phyloP scores from a whole-genome alignment of 1,284 basidiomycete species.

The Gomphus sp. region DNA sequence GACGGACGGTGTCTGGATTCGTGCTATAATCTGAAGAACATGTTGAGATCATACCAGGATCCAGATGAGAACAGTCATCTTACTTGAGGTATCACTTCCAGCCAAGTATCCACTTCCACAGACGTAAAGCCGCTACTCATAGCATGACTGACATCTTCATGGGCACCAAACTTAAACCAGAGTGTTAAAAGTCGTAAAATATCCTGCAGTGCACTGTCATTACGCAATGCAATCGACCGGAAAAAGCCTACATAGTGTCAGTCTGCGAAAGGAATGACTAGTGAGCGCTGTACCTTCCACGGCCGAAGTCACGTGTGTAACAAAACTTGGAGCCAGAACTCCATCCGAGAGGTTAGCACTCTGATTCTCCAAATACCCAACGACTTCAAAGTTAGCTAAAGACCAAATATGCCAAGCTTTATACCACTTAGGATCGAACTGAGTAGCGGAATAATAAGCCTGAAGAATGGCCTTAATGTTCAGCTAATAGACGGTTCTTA shows the following conservation, averaged over 20 bases:
- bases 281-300: conserved; percentile 59
- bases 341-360: conserved; percentile 52
- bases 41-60: not conserved
- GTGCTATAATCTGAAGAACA: conserved; percentile 82
- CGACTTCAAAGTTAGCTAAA: conserved; percentile 92
- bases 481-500: conserved; percentile 33
- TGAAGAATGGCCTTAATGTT: conserved; percentile 77
- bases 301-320: conserved; percentile 87
- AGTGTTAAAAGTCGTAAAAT: conserved; percentile 89
- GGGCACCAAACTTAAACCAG: conserved; percentile 97
- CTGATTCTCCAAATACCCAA: conserved; percentile 72
- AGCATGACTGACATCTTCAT: conserved; percentile 85
- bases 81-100: conserved; percentile 97
- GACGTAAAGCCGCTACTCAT: conserved; percentile 84
- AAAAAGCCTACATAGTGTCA: conserved; percentile 65
- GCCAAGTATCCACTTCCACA: conserved; percentile 96
- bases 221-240: conserved; percentile 87
- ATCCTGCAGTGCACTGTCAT: conserved; percentile 91
- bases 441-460: conserved; percentile 83
- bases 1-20: conserved; percentile 89
- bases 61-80: conserved; percentile 11
- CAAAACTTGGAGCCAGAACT: conserved; percentile 63
- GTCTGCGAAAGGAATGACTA: not conserved
- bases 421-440: conserved; percentile 93
- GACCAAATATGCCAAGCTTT: conserved; percentile 99